These are phyloP conservation scores for Magnolia sinica DNA, from an alignment of 164 flowering plant genomes.

Conservation along the genomic window DNA sequence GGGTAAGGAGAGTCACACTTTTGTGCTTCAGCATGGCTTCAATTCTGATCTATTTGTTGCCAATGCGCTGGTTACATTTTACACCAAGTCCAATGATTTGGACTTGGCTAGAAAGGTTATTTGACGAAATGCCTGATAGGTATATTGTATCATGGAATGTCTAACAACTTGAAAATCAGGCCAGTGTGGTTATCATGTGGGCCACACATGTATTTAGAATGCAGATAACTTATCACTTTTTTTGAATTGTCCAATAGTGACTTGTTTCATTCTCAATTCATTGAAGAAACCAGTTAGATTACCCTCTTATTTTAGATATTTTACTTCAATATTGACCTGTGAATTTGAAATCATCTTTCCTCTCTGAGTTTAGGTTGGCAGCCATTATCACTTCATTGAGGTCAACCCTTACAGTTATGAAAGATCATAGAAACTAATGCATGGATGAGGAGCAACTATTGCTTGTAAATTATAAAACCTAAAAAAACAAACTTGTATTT, in stretches of 20 bases:
- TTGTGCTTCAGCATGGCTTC: conserved; percentile 46
- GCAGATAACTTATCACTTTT: no score
- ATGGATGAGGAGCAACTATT: no score
- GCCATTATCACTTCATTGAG: conserved; percentile 97
- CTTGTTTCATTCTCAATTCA: neutral
- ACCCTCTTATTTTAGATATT: neutral
- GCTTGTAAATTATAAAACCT: no score
- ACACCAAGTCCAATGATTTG: no score
- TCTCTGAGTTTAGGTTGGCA: conserved; percentile 65
- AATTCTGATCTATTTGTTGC: conserved; percentile 49
- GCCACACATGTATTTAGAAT: no score
- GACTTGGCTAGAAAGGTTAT: conserved; percentile 46
- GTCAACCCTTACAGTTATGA: conserved; percentile 49
- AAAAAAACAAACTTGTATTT: no score
- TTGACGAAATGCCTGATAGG: conserved; percentile 39
- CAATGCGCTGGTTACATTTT: conserved; percentile 54
- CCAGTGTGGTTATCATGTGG: no score
- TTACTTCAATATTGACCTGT: neutral
- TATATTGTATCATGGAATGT: no score
- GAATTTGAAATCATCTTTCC: neutral
- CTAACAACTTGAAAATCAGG: no score
- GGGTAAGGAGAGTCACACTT: conserved; percentile 53
- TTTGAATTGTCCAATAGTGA: no score
- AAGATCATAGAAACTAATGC: no score
- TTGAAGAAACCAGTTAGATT: neutral